Conservation (phyloP, 352 stramenopile genomes). For the Globisporangium nunn region DNA sequence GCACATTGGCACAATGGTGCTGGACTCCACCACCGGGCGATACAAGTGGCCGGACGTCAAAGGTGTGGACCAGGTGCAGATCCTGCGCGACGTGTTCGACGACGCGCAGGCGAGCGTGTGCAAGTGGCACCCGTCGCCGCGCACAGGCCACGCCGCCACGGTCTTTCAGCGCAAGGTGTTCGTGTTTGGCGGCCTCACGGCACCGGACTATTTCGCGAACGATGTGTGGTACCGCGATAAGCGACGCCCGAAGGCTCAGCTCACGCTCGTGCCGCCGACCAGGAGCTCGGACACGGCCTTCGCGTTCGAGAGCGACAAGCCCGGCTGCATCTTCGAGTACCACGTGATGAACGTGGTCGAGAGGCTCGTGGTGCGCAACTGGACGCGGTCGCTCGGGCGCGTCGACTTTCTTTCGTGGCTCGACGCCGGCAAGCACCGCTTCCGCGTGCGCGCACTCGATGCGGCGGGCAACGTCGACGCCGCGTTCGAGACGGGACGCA, state of each 20-base stretch:
- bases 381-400: slow-evolving; percentile 41
- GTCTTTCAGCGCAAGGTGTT: slow-evolving; percentile 79
- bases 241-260: slow-evolving; percentile 38
- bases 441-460: slow-evolving; percentile 88
- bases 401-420: slow-evolving; percentile 48
- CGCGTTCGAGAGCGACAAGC: slow-evolving; percentile 84
- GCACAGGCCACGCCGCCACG: slow-evolving; percentile 54
- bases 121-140: slow-evolving; percentile 43
- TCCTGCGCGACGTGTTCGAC: slow-evolving; percentile 55
- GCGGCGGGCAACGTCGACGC: slow-evolving; percentile 90
- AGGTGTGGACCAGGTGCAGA: slow-evolving; percentile 54
- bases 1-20: slow-evolving; percentile 35
- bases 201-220: slow-evolving; percentile 62
- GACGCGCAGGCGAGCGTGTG: slow-evolving; percentile 61
- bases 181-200: slow-evolving; percentile 59
- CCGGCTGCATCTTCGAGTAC: slow-evolving; percentile 90
- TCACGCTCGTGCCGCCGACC: slow-evolving; percentile 40
- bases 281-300: slow-evolving; percentile 75
- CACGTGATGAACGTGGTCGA: slow-evolving; percentile 84
- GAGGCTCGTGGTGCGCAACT: slow-evolving; percentile 78
- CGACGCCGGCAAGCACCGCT: slow-evolving; percentile 82
- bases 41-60: slow-evolving; percentile 54
- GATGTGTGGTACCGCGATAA: slow-evolving; percentile 86
- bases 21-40: slow-evolving; percentile 31
- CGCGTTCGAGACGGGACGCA: slow-evolving; percentile 70